Conservation (phyloP, 768 basidiomycete species). For the Hortiboletus flavorubellus region DNA sequence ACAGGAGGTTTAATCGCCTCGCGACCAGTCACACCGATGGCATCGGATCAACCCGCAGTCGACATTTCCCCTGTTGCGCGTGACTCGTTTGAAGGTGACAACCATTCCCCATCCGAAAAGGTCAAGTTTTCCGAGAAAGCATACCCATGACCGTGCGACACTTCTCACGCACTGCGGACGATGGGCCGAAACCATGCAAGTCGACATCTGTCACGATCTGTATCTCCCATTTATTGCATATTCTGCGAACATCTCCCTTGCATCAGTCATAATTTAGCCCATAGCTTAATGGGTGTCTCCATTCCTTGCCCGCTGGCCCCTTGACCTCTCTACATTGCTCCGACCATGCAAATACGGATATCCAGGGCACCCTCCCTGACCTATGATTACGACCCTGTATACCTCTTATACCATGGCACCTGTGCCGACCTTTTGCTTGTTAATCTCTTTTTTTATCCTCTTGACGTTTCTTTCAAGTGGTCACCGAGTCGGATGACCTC, state of each 20-base stretch:
- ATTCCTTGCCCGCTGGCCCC: constrained; percentile 8
- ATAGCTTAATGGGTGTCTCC: constrained; percentile 17
- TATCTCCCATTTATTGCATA: constrained; percentile 24
- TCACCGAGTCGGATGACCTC: background rate
- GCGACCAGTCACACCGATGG: constrained; percentile 68
- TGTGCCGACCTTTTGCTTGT: constrained; percentile 8
- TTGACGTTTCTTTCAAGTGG: constrained; percentile 5
- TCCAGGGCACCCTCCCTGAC: constrained; percentile 6
- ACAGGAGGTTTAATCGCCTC: constrained; percentile 69
- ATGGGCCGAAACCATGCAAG: background rate
- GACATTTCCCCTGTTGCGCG: constrained; percentile 41
- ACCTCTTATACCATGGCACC: constrained; percentile 23
- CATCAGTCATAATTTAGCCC: constrained; percentile 19
- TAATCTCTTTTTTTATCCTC: background rate
- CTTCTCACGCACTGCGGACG: background rate
- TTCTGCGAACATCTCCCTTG: constrained; percentile 18
- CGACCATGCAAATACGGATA: constrained; percentile 9
- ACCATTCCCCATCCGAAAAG: constrained; percentile 40
- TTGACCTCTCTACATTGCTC: constrained; percentile 6
- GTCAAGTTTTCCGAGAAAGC: constrained; percentile 44
- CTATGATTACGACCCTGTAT: constrained; percentile 11
- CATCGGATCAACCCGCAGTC: constrained; percentile 41
- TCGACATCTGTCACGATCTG: constrained; percentile 13
- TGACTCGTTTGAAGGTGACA: constrained; percentile 40
- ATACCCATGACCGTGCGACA: constrained; percentile 39